These are phyloP conservation scores for Agaricus bisporus DNA, from an alignment of 768 basidiomycete genomes.

Conservation along the genomic window DNA sequence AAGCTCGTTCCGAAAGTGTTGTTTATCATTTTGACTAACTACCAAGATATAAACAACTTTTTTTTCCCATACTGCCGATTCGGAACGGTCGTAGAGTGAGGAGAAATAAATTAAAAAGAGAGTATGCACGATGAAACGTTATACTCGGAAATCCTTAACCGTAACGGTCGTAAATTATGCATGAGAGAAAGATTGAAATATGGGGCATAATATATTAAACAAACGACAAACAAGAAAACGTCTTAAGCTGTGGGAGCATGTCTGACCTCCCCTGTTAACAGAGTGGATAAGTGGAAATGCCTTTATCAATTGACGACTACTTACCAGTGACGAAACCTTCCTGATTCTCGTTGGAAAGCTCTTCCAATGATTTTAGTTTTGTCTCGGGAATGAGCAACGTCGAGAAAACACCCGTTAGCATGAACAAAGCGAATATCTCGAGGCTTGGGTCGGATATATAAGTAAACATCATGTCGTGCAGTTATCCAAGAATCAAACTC, in stretches of 20 bases:
- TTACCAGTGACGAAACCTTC: conserved; percentile 45
- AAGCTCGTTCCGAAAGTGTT: no score
- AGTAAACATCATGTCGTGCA: not conserved
- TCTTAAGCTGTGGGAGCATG: not conserved
- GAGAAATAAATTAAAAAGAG: no score
- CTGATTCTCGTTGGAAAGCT: conserved; percentile 69
- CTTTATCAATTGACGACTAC: not conserved
- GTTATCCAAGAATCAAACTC: conserved; percentile 19
- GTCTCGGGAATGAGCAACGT: conserved; percentile 80
- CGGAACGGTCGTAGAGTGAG: no score
- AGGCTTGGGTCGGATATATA: conserved; percentile 33
- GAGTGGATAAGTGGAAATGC: not conserved
- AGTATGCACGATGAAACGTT: no score
- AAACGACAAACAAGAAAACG: no score
- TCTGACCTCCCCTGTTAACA: not conserved
- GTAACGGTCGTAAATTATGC: no score
- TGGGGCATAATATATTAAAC: no score
- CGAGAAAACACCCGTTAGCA: conserved; percentile 80
- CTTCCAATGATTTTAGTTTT: conserved; percentile 58
- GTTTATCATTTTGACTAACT: no score
- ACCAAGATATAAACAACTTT: no score
- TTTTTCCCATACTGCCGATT: no score
- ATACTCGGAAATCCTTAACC: no score
- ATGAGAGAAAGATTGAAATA: no score
- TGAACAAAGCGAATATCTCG: conserved; percentile 80